Evolutionary conservation across 2,329 filamentous ascomycete species (phyloP).

Genomic region (Monilinia aucupariae): DNA sequence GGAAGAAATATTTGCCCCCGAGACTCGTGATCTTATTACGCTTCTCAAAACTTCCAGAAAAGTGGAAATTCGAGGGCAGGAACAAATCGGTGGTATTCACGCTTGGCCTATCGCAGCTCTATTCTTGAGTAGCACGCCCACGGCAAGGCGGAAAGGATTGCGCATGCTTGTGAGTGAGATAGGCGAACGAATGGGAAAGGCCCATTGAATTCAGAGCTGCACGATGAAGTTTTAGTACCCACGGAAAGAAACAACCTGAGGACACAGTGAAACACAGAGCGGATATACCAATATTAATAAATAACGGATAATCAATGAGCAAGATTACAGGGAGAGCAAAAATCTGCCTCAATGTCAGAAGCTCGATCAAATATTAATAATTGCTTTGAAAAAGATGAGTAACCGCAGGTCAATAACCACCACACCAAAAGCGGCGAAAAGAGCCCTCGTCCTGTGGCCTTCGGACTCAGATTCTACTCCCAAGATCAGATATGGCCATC

Average conservation of each 20-base stretch:
- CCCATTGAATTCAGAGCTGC: background rate
- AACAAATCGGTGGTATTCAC: slow-evolving; percentile 65
- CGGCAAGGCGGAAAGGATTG: slow-evolving; percentile 49
- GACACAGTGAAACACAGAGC: background rate
- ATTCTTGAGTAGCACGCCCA: slow-evolving; percentile 46
- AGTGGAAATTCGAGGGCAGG: slow-evolving; percentile 37
- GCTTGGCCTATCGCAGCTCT: slow-evolving; percentile 72
- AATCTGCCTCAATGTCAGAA: background rate
- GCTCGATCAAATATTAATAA: too few species aligned
- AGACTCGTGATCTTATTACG: slow-evolving; percentile 57
- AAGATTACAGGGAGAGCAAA: background rate
- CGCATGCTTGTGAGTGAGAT: slow-evolving; percentile 23
- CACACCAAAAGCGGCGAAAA: background rate
- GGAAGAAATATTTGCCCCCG: slow-evolving; percentile 71
- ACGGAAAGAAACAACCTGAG: background rate
- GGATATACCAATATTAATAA: too few species aligned
- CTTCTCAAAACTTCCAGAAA: slow-evolving; percentile 48
- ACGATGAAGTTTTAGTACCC: background rate
- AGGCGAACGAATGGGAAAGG: slow-evolving; percentile 10
- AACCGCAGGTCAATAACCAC: background rate
- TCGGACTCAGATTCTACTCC: background rate
- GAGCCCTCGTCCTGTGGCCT: background rate
- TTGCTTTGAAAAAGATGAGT: background rate
- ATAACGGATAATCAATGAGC: background rate
- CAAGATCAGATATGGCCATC: background rate